These are phyloP conservation scores for Nymphaea colorata DNA, from an alignment of 164 flowering plant genomes.

Conservation along the genomic window DNA sequence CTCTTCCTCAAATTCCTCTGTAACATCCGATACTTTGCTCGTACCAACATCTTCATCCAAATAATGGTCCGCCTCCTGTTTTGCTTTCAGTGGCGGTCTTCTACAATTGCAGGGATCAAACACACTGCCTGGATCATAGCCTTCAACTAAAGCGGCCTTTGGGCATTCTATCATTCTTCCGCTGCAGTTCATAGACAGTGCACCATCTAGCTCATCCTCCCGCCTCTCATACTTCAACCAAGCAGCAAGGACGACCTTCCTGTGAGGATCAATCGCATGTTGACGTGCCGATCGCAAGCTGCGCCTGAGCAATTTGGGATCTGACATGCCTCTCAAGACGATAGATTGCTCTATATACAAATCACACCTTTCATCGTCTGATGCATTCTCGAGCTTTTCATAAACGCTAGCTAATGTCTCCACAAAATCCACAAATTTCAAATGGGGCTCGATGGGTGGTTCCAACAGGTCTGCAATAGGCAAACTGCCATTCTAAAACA, in stretches of 20 bases:
- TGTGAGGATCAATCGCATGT: constrained; percentile 49
- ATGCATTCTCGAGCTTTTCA: constrained; percentile 26
- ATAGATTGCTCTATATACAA: constrained; percentile 50
- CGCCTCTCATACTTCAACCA: constrained; percentile 80
- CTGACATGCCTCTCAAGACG: constrained; percentile 36
- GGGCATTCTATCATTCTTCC: constrained; percentile 48
- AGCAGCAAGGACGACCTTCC: constrained; percentile 61
- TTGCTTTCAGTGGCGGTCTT: not conserved
- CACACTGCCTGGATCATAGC: constrained; percentile 33
- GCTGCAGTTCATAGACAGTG: constrained; percentile 26
- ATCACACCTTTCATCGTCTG: constrained; percentile 24
- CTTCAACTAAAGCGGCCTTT: constrained; percentile 32
- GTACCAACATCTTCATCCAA: not conserved
- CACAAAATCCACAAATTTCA: constrained; percentile 39
- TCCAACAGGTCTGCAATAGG: constrained; percentile 38
- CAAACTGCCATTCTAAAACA: constrained; percentile 19
- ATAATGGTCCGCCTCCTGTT: not conserved
- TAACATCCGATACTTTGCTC: not conserved
- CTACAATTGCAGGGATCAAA: constrained; percentile 31
- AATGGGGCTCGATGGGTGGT: constrained; percentile 56
- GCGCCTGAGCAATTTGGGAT: constrained; percentile 57
- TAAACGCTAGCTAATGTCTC: constrained; percentile 50
- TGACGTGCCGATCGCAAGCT: constrained; percentile 49
- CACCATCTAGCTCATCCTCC: constrained; percentile 57
- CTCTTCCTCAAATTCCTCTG: not conserved